A percentile compares a stretch with the other conserved stretches of the same genome.
Evolutionary conservation across 352 stramenopile genomes (phyloP).

Genomic region (Blastocystis sp.): DNA sequence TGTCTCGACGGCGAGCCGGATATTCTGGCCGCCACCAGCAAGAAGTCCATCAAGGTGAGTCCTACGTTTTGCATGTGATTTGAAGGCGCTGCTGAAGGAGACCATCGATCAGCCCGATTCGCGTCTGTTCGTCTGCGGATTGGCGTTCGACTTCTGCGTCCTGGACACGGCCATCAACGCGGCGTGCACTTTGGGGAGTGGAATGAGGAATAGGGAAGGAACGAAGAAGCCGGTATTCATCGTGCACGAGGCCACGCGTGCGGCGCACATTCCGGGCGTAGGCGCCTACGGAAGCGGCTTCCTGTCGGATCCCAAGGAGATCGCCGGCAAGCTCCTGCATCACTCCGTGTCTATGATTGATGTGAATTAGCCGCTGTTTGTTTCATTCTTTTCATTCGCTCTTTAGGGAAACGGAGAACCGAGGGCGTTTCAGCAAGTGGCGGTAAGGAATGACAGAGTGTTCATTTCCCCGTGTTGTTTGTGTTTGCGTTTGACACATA

Average conservation of each 20-base stretch:
- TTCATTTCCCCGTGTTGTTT: neutral
- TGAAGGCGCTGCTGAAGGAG: neutral
- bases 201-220: conserved; percentile 30
- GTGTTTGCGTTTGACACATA: neutral
- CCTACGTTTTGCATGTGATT: neutral
- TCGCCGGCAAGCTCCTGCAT: conserved; percentile 5
- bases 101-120: neutral
- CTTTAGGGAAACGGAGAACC: conserved; percentile 43
- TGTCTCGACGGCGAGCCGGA: conserved; percentile 61
- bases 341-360: conserved; percentile 58
- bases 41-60: conserved; percentile 40
- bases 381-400: neutral
- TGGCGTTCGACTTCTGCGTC: conserved; percentile 71
- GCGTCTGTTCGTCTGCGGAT: conserved; percentile 67
- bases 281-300: conserved; percentile 37
- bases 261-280: conserved; percentile 57
- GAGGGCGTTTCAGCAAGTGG: neutral
- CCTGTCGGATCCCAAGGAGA: conserved; percentile 18
- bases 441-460: neutral
- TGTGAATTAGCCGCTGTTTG: conserved; percentile 5
- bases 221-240: conserved; percentile 34
- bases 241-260: conserved; percentile 42
- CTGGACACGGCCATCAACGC: conserved; percentile 69
- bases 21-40: conserved; percentile 34
- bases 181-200: neutral